Percentiles rank a stretch among this genome's conserved stretches.
These are phyloP conservation scores for Onygenales sp. DNA, from an alignment of 2,329 filamentous ascomycete genomes.

Conservation along the genomic window DNA sequence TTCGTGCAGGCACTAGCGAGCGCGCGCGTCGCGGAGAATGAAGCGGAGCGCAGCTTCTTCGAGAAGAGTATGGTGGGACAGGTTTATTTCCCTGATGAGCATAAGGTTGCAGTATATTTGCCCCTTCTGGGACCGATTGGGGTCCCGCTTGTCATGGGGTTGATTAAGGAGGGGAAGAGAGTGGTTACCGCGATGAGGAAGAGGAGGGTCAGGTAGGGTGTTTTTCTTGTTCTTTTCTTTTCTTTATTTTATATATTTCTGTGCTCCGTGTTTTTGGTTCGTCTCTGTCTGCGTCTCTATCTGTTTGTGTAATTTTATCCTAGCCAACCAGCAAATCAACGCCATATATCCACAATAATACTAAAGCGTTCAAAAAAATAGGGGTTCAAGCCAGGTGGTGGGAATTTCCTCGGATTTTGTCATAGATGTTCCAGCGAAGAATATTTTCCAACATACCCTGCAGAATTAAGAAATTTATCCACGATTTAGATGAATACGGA, in stretches of 20 bases:
- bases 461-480: too few species aligned
- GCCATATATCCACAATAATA: background rate
- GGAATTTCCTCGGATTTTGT: too few species aligned
- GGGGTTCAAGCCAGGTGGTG: too few species aligned
- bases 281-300: background rate
- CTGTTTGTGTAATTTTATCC: background rate
- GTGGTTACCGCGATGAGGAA: slow-evolving; percentile 24
- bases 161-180: slow-evolving; percentile 71
- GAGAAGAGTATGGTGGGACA: slow-evolving; percentile 99
- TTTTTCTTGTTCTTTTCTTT: background rate
- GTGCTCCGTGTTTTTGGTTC: background rate
- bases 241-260: background rate
- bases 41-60: slow-evolving; percentile 91
- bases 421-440: too few species aligned
- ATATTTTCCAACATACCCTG: too few species aligned
- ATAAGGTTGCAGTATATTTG: slow-evolving; percentile 93
- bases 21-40: slow-evolving; percentile 74
- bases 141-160: slow-evolving; percentile 76
- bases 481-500: too few species aligned
- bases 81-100: slow-evolving; percentile 96
- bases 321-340: background rate
- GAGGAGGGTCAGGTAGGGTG: slow-evolving; percentile 4
- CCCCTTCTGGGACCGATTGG: slow-evolving; percentile 83
- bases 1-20: slow-evolving; percentile 63
- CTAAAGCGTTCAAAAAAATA: too few species aligned